Evolutionary conservation across 2,329 filamentous ascomycete species (phyloP).

Genomic region (Microsporum ferrugineum): DNA sequence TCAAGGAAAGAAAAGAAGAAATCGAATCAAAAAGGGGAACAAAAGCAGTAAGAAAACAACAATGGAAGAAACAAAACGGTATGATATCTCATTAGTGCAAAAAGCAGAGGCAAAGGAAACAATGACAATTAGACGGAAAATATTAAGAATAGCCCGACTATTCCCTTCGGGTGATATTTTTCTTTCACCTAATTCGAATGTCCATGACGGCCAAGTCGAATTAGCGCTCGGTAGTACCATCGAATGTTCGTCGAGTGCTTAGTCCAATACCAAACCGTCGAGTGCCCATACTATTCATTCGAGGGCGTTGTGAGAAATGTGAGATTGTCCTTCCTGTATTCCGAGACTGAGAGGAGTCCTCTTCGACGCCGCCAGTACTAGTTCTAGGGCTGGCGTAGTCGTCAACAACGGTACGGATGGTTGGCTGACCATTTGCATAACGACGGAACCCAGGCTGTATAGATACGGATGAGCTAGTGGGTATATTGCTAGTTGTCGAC

Average conservation of each 20-base stretch:
- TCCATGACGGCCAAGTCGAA: background rate
- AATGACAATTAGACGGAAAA: background rate
- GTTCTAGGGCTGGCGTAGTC: background rate
- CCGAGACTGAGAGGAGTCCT: background rate
- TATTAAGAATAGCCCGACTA: background rate
- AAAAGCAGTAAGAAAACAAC: background rate
- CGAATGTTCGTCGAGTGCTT: background rate
- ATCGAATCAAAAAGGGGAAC: background rate
- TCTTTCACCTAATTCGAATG: background rate
- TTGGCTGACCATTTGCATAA: conserved; percentile 23
- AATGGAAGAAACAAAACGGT: background rate
- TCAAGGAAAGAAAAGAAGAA: background rate
- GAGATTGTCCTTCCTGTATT: conserved; percentile 17
- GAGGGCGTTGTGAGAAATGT: conserved; percentile 28
- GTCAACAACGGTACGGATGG: conserved; percentile 3
- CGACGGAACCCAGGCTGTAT: conserved; percentile 34
- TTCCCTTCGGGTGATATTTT: background rate
- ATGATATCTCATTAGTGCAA: background rate
- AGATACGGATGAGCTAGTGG: conserved; percentile 27
- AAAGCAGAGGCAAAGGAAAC: background rate
- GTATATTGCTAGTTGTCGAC: conserved; percentile 23
- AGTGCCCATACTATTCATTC: conserved; percentile 29
- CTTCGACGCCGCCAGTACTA: conserved; percentile 1
- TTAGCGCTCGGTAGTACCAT: background rate
- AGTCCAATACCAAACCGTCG: conserved; percentile 16